Conservation (phyloP, 805 yeast genomes). For the Candida maltosa region DNA sequence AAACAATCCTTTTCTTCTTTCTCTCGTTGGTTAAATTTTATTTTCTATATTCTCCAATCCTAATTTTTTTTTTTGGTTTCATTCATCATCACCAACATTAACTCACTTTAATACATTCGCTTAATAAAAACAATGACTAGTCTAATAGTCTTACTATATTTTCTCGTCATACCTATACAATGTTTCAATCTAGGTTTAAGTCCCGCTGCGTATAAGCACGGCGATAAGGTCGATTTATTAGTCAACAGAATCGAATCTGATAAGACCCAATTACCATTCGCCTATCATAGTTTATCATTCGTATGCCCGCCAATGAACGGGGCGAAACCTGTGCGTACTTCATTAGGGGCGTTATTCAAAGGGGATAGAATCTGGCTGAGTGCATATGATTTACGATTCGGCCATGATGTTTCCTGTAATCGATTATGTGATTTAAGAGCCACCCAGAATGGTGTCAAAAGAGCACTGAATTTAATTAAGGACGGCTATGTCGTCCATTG, state of each 20-base stretch:
- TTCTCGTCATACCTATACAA: no score
- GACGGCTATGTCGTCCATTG: conserved; percentile 79
- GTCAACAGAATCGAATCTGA: conserved; percentile 81
- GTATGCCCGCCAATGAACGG: conserved; percentile 64
- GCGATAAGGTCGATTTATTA: conserved; percentile 63
- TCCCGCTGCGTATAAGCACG: conserved; percentile 38
- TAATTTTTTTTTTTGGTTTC: no score
- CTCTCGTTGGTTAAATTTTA: no score
- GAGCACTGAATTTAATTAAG: conserved; percentile 60
- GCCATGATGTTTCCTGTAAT: conserved; percentile 62
- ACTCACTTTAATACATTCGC: no score
- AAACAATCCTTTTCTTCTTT: no score
- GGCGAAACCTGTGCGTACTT: conserved; percentile 61
- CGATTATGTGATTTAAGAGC: conserved; percentile 68
- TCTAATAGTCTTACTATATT: no score
- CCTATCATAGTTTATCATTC: conserved; percentile 75
- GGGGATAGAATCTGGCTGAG: conserved; percentile 82
- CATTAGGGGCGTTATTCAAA: conserved; percentile 71
- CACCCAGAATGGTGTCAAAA: conserved; percentile 44
- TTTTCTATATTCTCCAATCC: no score
- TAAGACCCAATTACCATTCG: conserved; percentile 70
- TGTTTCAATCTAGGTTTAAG: conserved; percentile 24
- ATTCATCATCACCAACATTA: no score
- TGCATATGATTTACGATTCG: conserved; percentile 63
- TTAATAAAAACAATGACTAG: no score